Evolutionary conservation across 2,329 filamentous ascomycete species (phyloP).

Genomic region (Sporothrix variecibatus): DNA sequence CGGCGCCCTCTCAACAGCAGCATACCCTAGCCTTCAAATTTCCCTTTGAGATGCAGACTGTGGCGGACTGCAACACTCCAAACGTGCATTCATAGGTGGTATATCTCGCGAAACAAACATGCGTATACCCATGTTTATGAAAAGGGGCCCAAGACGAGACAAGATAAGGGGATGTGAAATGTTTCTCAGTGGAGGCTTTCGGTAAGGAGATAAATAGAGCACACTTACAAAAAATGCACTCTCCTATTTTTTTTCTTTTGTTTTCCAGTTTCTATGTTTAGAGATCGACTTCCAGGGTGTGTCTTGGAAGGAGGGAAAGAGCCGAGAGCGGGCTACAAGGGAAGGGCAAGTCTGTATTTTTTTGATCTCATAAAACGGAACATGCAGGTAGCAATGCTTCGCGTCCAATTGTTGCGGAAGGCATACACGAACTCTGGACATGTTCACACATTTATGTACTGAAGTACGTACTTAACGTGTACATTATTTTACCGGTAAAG

Average conservation of each 20-base stretch:
- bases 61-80: neutral
- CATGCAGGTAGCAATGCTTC: neutral
- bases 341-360: neutral
- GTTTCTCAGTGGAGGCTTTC: neutral
- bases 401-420: neutral
- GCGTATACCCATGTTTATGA: neutral
- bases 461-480: too few relatives aligned
- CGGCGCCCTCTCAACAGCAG: neutral
- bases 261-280: slow-evolving; percentile 21
- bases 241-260: neutral
- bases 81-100: neutral
- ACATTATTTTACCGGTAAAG: too few relatives aligned
- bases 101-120: neutral
- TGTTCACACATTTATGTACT: neutral
- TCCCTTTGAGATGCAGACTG: neutral
- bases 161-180: neutral
- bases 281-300: slow-evolving; percentile 17
- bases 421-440: neutral
- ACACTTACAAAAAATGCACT: neutral
- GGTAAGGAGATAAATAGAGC: neutral
- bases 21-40: neutral
- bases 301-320: neutral
- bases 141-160: neutral
- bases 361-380: neutral
- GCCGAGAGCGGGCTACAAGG: neutral